Conservation (phyloP, 2,329 filamentous ascomycete species). For the Diaporthe australafricana region DNA sequence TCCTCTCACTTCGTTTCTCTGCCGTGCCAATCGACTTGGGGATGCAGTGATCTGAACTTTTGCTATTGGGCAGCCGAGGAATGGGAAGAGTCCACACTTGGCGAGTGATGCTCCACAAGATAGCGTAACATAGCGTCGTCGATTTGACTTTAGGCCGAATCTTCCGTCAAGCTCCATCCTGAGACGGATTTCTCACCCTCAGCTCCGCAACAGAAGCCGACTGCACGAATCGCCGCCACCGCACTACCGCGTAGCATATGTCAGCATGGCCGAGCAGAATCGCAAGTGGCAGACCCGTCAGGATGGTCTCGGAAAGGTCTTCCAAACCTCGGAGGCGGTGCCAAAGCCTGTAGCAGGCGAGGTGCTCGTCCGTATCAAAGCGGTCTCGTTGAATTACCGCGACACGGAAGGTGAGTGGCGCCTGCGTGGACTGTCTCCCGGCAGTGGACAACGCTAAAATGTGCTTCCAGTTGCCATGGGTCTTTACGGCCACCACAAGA, state of each 20-base stretch:
- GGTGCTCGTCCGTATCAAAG: conserved; percentile 59
- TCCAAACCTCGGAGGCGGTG: conserved; percentile 55
- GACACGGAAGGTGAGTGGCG: conserved; percentile 58
- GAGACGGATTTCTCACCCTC: neutral
- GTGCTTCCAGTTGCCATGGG: conserved; percentile 77
- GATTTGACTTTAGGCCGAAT: neutral
- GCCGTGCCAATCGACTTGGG: neutral
- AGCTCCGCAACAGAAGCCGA: no score
- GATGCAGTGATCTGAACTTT: neutral
- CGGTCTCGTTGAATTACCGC: conserved; percentile 62
- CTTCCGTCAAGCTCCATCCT: neutral
- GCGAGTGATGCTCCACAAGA: neutral
- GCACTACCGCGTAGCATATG: neutral
- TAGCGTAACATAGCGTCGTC: neutral
- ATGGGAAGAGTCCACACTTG: neutral
- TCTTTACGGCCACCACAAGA: conserved; percentile 74
- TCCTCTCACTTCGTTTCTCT: neutral
- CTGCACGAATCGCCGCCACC: no score
- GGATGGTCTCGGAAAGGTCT: conserved; percentile 67
- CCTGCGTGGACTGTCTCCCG: no score
- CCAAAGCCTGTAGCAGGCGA: conserved; percentile 62
- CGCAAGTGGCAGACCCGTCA: conserved; percentile 66
- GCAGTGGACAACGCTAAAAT: no score
- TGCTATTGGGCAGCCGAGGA: neutral
- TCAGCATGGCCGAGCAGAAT: conserved; percentile 30